Conservation (phyloP, 2,329 filamentous ascomycete genomes). For the Fusarium clavum region DNA sequence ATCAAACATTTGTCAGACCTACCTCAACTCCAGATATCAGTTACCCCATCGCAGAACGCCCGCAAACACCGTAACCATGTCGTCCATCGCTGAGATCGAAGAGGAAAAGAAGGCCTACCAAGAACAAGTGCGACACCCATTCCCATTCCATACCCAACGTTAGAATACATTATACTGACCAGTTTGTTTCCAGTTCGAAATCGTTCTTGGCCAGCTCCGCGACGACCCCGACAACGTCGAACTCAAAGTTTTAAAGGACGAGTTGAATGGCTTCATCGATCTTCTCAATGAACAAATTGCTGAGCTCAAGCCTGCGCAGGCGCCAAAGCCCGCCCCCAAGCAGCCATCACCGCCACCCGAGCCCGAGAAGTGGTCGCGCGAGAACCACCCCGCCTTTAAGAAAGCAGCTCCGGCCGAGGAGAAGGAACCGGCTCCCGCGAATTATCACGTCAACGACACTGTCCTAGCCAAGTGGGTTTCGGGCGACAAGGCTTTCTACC, state of each 20-base stretch:
- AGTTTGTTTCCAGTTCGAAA: constrained; percentile 71
- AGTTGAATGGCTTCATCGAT: constrained; percentile 84
- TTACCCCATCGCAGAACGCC: background rate
- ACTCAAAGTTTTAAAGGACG: constrained; percentile 79
- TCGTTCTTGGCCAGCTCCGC: constrained; percentile 79
- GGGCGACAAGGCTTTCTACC: constrained; percentile 90
- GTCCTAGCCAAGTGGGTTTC: constrained; percentile 92
- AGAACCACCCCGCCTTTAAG: constrained; percentile 83
- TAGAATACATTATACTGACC: constrained; percentile 26
- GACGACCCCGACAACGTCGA: constrained; percentile 84
- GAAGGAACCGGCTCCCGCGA: constrained; percentile 60
- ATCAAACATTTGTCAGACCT: constrained; percentile 3
- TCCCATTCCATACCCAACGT: constrained; percentile 1
- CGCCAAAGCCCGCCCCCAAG: constrained; percentile 59
- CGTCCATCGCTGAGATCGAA: constrained; percentile 57
- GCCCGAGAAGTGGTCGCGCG: constrained; percentile 80
- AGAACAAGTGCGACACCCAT: constrained; percentile 61
- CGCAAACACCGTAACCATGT: constrained; percentile 39
- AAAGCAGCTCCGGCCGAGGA: constrained; percentile 64
- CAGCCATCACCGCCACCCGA: constrained; percentile 62
- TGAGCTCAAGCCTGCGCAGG: constrained; percentile 72
- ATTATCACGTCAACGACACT: constrained; percentile 88
- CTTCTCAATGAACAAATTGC: constrained; percentile 83
- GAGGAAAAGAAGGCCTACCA: constrained; percentile 66
- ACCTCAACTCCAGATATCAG: background rate